Evolutionary conservation across 1,284 basidiomycete species (phyloP), one percentile per base, ranked within the genome.

Genomic region (Microbotryomycetes sp.): DNA sequence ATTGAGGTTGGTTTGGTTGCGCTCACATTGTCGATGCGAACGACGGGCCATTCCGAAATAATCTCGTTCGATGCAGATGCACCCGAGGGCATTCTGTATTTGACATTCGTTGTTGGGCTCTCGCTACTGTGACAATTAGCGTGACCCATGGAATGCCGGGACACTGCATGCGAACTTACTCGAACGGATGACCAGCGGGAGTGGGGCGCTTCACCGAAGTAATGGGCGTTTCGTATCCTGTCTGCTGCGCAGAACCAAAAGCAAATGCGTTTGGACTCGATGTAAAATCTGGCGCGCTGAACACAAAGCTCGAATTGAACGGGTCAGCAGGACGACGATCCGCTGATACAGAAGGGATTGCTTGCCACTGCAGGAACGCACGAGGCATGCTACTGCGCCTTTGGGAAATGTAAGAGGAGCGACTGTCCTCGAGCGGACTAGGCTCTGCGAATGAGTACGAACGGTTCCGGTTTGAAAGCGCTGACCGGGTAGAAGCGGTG

Each of bases 21-120:
- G 18, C 55, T 24, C 50, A 66, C 51, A 52, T 66, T 66, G 59
- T 66, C 64, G 55, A 66, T 57, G 11, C 65, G 52, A 23, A 66
- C 59, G 56, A 66, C 58, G 18, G 65, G 65, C 65, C 65, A 66
- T 23, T 60, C 58, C 48, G 48, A 24, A 3, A 24, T 4, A 16
- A 23, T 50, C 29, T 27, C n/a, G 26, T 26, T 27, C 48, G 24
- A 26, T 27, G 48, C 48, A 23, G 13, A 26, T 26, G 15, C 45
- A 24, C 52, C 24, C 16, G 29, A 7, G 18, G 52, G 16, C 24
- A n/a, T 13, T 11, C n/a, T 5, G 49, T 5, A 51, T 28, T 26
- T 51, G 26, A 5, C 27, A 15, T 11, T 24, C 26, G 9, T 11
- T 24, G 26, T 51, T 51, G 49, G 30, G 30, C 27, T 24, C 30